Evolutionary conservation across 331 rosid genomes (phyloP).

Genomic region (Telfairia occidentalis): DNA sequence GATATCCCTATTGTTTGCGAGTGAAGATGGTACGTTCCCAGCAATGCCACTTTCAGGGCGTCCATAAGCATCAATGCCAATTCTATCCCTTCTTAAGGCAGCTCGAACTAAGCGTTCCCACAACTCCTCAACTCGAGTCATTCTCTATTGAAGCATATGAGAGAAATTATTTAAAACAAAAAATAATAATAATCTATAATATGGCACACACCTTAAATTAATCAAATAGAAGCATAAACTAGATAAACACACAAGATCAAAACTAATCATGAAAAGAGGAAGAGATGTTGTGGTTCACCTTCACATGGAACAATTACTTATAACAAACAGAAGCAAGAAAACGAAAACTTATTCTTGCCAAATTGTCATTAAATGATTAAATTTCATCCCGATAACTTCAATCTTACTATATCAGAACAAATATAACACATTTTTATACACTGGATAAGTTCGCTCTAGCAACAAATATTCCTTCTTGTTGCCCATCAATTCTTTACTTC

Average conservation of each 20-base stretch:
- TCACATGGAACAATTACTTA: background rate
- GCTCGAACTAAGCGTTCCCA: slow-evolving; percentile 94
- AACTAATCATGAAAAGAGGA: background rate
- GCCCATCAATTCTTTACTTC: no score
- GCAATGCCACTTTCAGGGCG: slow-evolving; percentile 63
- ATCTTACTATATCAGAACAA: background rate
- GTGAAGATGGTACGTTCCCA: slow-evolving; percentile 82
- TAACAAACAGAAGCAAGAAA: background rate
- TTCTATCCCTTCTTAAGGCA: slow-evolving; percentile 64
- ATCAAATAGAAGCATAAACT: background rate
- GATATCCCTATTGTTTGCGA: slow-evolving; percentile 81
- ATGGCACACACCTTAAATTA: background rate
- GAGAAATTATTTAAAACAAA: background rate
- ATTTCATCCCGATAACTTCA: background rate
- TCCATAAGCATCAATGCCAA: slow-evolving; percentile 60
- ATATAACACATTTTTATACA: background rate
- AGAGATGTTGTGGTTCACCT: background rate
- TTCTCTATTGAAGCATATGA: slow-evolving; percentile 28
- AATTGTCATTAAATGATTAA: background rate
- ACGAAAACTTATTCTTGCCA: background rate
- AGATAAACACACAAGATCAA: background rate
- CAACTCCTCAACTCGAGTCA: slow-evolving; percentile 65
- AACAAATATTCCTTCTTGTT: no score
- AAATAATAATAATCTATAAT: background rate
- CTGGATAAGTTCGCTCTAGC: background rate